phyloP scores from a whole-genome alignment of 441 rosid species.

The Syzygium malaccense region DNA sequence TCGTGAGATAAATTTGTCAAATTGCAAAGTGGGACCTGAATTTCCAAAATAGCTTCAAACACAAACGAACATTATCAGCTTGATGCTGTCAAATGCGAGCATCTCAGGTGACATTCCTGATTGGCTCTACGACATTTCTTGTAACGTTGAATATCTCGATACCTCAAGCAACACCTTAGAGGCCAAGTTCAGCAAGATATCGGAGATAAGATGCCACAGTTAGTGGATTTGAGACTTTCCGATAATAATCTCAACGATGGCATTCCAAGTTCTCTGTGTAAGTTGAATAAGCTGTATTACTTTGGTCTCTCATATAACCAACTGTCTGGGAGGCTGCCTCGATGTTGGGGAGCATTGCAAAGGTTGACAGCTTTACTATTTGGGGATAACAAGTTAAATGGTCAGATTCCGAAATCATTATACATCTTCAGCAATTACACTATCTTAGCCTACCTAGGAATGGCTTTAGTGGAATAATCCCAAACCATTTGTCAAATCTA shows the following conservation, averaged over 20 bases:
- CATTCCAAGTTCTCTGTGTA: conserved; percentile 44
- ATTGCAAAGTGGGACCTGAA: not conserved
- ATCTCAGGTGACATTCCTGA: not conserved
- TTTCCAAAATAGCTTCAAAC: not conserved
- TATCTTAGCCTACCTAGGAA: not conserved
- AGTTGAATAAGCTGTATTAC: conserved; percentile 21
- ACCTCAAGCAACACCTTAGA: not conserved
- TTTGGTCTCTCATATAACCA: conserved; percentile 36
- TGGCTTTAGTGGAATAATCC: not conserved
- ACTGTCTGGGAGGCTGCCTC: conserved; percentile 37
- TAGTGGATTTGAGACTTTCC: conserved; percentile 24
- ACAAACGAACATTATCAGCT: not conserved
- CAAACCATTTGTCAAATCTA: not conserved
- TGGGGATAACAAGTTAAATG: not conserved
- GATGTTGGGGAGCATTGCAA: conserved; percentile 29
- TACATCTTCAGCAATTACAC: not conserved
- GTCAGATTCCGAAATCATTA: not conserved
- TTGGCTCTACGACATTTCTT: not conserved
- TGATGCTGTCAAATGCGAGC: not conserved
- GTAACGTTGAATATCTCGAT: not conserved
- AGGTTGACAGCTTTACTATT: conserved; percentile 22
- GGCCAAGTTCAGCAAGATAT: conserved; percentile 4
- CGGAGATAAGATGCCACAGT: not conserved
- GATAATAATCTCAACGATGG: conserved; percentile 30
- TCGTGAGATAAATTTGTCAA: fast-evolving